These are phyloP conservation scores for Talaromyces sp. DNA, from an alignment of 2,329 filamentous ascomycete genomes.

Conservation along the genomic window DNA sequence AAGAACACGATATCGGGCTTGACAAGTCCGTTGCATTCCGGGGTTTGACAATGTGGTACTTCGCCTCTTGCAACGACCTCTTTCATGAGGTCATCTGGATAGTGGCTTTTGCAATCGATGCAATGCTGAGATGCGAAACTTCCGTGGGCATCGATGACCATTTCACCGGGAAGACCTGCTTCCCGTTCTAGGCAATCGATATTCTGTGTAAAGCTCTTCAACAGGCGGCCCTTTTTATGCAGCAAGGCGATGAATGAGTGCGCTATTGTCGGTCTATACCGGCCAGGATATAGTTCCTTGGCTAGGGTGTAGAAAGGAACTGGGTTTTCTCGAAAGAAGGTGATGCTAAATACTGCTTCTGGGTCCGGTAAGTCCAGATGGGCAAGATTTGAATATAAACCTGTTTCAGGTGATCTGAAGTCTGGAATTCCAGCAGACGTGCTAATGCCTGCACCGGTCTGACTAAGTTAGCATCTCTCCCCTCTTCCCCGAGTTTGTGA, in stretches of 20 bases:
- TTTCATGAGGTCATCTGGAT: slow-evolving; percentile 71
- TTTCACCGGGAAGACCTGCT: slow-evolving; percentile 76
- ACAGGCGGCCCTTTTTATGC: slow-evolving; percentile 70
- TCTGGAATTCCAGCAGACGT: slow-evolving; percentile 62
- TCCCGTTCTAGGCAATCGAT: slow-evolving; percentile 91
- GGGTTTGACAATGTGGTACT: slow-evolving; percentile 65
- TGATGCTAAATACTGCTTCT: slow-evolving; percentile 91
- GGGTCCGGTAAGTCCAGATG: slow-evolving; percentile 81
- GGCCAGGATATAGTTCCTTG: slow-evolving; percentile 86
- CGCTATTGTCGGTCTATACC: slow-evolving; percentile 81
- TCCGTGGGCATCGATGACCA: slow-evolving; percentile 90
- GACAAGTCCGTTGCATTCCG: slow-evolving; percentile 70
- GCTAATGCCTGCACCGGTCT: slow-evolving; percentile 79
- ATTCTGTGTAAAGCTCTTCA: slow-evolving; percentile 93
- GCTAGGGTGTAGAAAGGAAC: slow-evolving; percentile 89
- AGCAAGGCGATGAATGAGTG: slow-evolving; percentile 86
- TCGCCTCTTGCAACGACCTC: slow-evolving; percentile 62
- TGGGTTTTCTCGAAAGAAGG: slow-evolving; percentile 80
- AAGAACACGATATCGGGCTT: slow-evolving; percentile 97
- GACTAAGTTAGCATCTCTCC: neutral
- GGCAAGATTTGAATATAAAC: slow-evolving; percentile 85
- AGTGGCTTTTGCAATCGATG: slow-evolving; percentile 76
- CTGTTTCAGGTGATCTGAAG: slow-evolving; percentile 79
- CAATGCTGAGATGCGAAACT: slow-evolving; percentile 90
- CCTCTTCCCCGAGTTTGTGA: too few relatives aligned